Conservation (phyloP, 805 yeast species). For the Wickerhamomyces bisporus region DNA sequence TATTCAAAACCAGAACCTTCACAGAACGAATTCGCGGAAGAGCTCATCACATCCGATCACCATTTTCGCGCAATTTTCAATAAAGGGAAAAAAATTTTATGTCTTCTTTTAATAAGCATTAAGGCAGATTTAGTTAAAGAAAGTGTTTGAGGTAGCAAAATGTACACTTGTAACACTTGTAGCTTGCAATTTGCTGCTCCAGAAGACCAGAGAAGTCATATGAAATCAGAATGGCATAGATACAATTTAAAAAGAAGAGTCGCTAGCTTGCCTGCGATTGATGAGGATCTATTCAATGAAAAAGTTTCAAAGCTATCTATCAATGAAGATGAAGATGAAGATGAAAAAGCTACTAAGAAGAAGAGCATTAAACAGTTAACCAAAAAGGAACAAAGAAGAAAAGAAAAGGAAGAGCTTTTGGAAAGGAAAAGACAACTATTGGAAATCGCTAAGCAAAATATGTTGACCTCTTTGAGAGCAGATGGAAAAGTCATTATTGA, state of each 20-base stretch:
- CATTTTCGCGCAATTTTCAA: not conserved
- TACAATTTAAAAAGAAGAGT: conserved; percentile 93
- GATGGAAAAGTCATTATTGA: conserved; percentile 4
- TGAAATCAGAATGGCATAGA: conserved; percentile 98
- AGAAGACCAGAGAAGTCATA: conserved; percentile 79
- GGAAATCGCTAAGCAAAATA: conserved; percentile 35
- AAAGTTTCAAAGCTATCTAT: conserved; percentile 41
- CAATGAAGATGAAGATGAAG: conserved; percentile 17
- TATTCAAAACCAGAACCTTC: too few relatives aligned
- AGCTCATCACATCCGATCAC: not conserved
- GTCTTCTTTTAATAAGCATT: too few relatives aligned
- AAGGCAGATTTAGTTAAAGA: not conserved
- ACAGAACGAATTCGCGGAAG: too few relatives aligned
- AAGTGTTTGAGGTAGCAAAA: too few relatives aligned
- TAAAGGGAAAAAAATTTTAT: not conserved
- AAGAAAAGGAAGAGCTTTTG: conserved; percentile 36
- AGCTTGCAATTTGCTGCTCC: conserved; percentile 70
- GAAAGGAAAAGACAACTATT: conserved; percentile 37
- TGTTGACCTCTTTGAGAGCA: conserved; percentile 26
- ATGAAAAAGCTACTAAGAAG: conserved; percentile 10
- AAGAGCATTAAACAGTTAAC: conserved; percentile 28
- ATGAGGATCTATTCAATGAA: conserved; percentile 62
- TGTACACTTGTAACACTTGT: conserved; percentile 84
- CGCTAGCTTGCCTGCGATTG: conserved; percentile 74
- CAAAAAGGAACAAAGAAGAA: conserved; percentile 37